phyloP scores from a whole-genome alignment of 192 early-diverging fungal species.

The Pilaira anomala region DNA sequence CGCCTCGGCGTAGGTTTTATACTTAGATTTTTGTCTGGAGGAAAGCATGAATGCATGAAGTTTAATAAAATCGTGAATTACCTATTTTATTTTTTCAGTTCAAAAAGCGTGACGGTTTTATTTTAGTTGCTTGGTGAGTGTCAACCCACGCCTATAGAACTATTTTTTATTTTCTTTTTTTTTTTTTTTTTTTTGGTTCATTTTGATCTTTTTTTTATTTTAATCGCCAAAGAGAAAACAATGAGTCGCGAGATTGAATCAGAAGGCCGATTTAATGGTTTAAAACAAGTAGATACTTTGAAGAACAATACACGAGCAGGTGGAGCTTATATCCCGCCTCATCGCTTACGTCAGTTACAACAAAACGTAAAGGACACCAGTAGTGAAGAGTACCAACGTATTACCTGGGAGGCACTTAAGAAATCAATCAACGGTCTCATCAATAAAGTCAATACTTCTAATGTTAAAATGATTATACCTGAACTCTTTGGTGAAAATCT shows the following conservation, averaged over 20 bases:
- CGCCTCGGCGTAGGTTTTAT: too few species aligned
- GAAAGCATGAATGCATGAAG: too few species aligned
- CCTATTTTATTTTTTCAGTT: too few species aligned
- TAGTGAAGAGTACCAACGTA: constrained; percentile 75
- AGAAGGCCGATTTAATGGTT: constrained; percentile 33
- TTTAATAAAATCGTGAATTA: too few species aligned
- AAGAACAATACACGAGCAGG: constrained; percentile 52
- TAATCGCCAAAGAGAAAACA: constrained; percentile 4
- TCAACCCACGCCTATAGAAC: too few species aligned
- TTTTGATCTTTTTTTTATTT: too few species aligned
- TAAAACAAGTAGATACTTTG: constrained; percentile 40
- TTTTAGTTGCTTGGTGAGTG: too few species aligned
- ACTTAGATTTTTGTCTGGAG: too few species aligned
- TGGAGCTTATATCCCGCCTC: constrained; percentile 86
- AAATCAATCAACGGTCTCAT: constrained; percentile 93
- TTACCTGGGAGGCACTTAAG: constrained; percentile 92
- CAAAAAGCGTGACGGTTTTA: too few species aligned
- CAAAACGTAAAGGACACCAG: constrained; percentile 65
- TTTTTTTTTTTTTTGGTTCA: too few species aligned
- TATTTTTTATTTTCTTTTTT: too few species aligned
- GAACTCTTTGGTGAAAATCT: constrained; percentile 90
- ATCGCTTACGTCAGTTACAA: constrained; percentile 72
- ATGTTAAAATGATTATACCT: constrained; percentile 86
- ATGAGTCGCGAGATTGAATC: constrained; percentile 14
- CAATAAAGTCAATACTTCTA: constrained; percentile 91